Evolutionary conservation across 257 asterid species (phyloP), one percentile per base, ranked within the genome.

Genomic region (Fraxinus anomala): DNA sequence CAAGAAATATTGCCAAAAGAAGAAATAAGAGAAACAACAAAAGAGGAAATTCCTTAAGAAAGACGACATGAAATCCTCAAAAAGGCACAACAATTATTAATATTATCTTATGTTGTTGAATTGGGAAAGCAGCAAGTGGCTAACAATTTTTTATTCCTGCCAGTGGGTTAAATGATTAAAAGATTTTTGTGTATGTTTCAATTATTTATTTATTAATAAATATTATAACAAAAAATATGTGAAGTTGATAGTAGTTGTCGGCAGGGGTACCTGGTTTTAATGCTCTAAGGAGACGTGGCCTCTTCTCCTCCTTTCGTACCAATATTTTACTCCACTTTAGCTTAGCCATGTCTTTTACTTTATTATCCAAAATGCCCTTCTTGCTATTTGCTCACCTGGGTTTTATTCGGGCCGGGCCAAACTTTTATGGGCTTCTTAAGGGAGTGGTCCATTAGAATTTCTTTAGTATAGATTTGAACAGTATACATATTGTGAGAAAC

Each of bases 261-360:
- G 92, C 85, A 89, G 82, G 91, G 94, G 90, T 92, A 89, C 97
- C 94, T 91, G 92, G 96, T 91, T 89, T 80, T 79, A 81, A 81
- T 74, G 89, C 75, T 68, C 69, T 82, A 78, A 74, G 82, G 80
- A 76, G 92, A 92, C 97, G 96, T 90, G 97, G 96, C 87, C 82
- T 69, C 84, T 82, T 85, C 86, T 84, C 21, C 80, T 81, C 92
- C 97, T 85, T 84, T 88, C 86, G 88, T 86, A 67, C 83, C 26
- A 47, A 69, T 12, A 54, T 76, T 73, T 44, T 78, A 12, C 78
- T 51, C 39, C 17, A 0, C 23, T 75, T 83, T 80, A 59, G 66
- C 72, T 83, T 80, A 59, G 66, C 72, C 86, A 9, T 33, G 3
- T 37, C 44, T 75, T 79, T 63, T 19, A 39, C 3, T 1, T 73